These are phyloP conservation scores for Trichoderma simmonsii DNA, from an alignment of 2,329 filamentous ascomycete species.

Conservation along the genomic window DNA sequence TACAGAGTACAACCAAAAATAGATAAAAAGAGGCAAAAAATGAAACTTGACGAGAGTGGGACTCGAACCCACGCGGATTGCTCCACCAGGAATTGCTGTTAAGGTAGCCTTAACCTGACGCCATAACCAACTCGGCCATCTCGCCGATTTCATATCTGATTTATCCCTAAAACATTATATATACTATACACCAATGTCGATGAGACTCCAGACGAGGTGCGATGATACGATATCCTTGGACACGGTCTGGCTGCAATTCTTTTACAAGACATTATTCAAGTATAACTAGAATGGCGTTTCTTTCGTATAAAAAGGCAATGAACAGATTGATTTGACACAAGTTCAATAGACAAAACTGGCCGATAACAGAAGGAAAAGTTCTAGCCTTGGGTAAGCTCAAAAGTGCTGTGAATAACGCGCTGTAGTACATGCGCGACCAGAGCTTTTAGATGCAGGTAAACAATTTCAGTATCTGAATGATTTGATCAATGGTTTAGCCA, in stretches of 20 bases:
- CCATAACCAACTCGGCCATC: constrained; percentile 22
- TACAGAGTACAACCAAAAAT: neutral
- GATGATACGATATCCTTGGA: no score
- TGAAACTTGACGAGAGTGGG: constrained; percentile 21
- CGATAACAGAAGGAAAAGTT: neutral
- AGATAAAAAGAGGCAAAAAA: neutral
- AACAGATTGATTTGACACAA: no score
- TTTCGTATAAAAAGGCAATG: no score
- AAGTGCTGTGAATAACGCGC: no score
- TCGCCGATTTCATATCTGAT: neutral
- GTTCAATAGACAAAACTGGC: no score
- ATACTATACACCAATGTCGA: neutral
- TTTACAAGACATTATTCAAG: no score
- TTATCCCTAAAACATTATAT: accelerated
- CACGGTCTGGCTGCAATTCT: no score
- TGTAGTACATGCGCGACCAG: no score
- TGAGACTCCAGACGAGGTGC: neutral
- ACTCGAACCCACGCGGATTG: constrained; percentile 23
- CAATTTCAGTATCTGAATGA: neutral
- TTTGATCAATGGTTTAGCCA: neutral
- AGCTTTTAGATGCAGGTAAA: no score
- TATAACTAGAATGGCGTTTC: no score
- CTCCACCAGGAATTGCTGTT: constrained; percentile 22
- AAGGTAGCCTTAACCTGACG: constrained; percentile 22
- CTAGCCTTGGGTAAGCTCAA: neutral